Conservation (phyloP, 805 yeast species). For the Tetrapisispora taiwanensis region DNA sequence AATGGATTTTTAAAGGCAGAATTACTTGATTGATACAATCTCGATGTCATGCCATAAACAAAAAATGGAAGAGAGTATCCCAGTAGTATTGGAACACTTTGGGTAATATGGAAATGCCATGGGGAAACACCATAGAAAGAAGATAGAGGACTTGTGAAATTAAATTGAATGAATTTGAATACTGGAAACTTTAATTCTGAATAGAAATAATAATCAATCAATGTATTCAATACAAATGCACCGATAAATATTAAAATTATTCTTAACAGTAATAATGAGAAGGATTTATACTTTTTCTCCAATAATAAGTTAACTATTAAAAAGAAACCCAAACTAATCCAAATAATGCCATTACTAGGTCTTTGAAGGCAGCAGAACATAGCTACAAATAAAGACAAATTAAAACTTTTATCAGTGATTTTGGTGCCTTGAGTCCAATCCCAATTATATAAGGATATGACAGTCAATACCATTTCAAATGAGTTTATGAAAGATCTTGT, state of each 20-base stretch:
- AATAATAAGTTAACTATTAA: constrained; percentile 14
- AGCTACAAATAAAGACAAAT: constrained; percentile 41
- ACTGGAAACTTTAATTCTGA: constrained; percentile 49
- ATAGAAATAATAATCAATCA: constrained; percentile 55
- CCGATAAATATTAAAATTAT: constrained; percentile 12
- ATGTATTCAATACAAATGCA: constrained; percentile 31
- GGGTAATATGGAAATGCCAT: constrained; percentile 73
- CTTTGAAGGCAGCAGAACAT: constrained; percentile 59
- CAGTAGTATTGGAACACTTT: constrained; percentile 70
- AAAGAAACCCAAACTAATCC: constrained; percentile 53
- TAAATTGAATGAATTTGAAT: constrained; percentile 63
- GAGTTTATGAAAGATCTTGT: constrained; percentile 83
- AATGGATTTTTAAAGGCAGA: constrained; percentile 5
- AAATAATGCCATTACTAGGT: constrained; percentile 74
- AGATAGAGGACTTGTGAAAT: constrained; percentile 61
- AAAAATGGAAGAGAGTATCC: constrained; percentile 59
- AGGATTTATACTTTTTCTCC: constrained; percentile 5
- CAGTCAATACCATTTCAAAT: constrained; percentile 63
- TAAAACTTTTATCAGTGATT: constrained; percentile 15
- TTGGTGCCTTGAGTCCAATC: constrained; percentile 39
- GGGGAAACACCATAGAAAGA: constrained; percentile 79
- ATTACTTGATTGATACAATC: constrained; percentile 2
- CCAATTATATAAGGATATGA: constrained; percentile 61
- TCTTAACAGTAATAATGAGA: constrained; percentile 12
- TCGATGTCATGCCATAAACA: constrained; percentile 32